Evolutionary conservation across 148 eudicot species (phyloP).

Genomic region (Diospyros kaki): DNA sequence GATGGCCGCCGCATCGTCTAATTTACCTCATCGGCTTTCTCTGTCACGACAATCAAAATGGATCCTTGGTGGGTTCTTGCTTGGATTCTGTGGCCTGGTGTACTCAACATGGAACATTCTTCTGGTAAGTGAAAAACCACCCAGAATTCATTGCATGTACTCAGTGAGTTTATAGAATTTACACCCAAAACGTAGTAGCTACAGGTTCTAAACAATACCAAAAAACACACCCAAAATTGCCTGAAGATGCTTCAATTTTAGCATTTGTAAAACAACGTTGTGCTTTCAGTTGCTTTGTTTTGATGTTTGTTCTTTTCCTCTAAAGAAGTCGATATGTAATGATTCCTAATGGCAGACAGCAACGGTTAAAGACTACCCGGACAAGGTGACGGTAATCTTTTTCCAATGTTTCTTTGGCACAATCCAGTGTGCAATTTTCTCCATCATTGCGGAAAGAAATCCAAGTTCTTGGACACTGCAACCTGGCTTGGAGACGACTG

Average conservation of each 20-base stretch:
- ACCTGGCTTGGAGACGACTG: conserved; percentile 31
- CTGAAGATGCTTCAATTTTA: too few species aligned
- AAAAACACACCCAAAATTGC: neutral
- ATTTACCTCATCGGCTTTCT: too few species aligned
- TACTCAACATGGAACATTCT: conserved; percentile 6
- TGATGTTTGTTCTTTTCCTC: too few species aligned
- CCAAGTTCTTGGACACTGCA: conserved; percentile 36
- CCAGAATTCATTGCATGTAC: too few species aligned
- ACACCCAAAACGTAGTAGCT: too few species aligned
- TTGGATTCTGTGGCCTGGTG: neutral
- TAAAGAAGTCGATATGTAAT: neutral
- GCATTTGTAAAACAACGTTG: too few species aligned
- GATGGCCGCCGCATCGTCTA: neutral
- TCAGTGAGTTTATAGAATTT: too few species aligned
- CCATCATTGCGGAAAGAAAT: conserved; percentile 31
- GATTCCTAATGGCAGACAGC: conserved; percentile 28
- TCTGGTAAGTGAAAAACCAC: conserved; percentile 7
- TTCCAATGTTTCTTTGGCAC: conserved; percentile 58
- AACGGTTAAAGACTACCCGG: conserved; percentile 47
- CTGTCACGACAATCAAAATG: neutral
- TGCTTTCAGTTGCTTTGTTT: too few species aligned
- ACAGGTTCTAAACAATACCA: neutral
- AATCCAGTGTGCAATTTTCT: conserved; percentile 28
- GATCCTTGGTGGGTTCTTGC: conserved; percentile 7
- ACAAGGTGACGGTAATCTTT: conserved; percentile 39